These are phyloP conservation scores for Singerocomus inundabilis DNA, from an alignment of 1,284 basidiomycete genomes.

Conservation along the genomic window DNA sequence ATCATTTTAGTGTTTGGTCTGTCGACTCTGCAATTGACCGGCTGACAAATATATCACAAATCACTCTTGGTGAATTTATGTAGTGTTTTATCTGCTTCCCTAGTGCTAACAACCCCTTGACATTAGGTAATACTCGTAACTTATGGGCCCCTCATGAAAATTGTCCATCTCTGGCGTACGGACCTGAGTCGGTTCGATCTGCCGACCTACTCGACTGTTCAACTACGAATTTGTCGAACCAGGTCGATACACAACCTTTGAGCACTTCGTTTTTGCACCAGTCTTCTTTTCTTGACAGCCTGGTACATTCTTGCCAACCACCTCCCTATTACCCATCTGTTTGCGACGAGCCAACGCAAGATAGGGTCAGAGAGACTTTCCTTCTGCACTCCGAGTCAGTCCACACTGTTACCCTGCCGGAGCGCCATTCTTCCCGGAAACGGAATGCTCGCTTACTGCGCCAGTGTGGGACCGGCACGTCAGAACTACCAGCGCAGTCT, in stretches of 20 bases:
- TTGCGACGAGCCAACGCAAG: background rate
- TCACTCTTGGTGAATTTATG: conserved; percentile 5
- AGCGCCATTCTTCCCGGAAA: background rate
- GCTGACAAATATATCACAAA: background rate
- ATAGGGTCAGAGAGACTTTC: background rate
- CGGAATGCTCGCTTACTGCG: background rate
- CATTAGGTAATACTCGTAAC: background rate
- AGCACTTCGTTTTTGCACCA: background rate
- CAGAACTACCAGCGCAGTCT: background rate
- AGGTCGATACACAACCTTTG: background rate
- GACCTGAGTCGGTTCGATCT: background rate
- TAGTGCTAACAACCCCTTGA: background rate
- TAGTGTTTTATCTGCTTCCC: background rate
- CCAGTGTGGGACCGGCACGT: background rate
- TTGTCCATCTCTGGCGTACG: background rate
- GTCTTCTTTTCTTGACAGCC: background rate
- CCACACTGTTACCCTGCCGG: background rate
- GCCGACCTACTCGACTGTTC: background rate
- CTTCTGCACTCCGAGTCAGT: background rate
- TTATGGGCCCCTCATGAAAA: conserved; percentile 2
- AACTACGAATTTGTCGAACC: background rate
- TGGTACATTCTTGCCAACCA: background rate
- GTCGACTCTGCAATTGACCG: background rate
- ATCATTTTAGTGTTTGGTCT: background rate
- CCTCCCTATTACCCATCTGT: background rate